These are phyloP conservation scores for Rhodosporidiobolus odoratus DNA, from an alignment of 768 basidiomycete species.

Conservation along the genomic window DNA sequence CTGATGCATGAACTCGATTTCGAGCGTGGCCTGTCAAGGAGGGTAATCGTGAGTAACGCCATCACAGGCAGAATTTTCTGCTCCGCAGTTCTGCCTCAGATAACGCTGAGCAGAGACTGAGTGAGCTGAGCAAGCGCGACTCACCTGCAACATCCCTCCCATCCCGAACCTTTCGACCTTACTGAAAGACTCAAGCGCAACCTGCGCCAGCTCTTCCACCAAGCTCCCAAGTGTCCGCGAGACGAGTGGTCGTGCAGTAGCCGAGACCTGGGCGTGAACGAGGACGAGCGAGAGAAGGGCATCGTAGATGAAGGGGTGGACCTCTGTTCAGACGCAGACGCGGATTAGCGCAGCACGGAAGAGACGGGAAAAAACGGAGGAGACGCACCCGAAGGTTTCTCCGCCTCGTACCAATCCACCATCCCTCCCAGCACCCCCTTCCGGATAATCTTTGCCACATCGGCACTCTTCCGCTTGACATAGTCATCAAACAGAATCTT, in stretches of 20 bases:
- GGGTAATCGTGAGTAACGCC: background rate
- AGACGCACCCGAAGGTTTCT: constrained; percentile 75
- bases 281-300: constrained; percentile 80
- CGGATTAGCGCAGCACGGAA: background rate
- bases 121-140: constrained; percentile 42
- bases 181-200: constrained; percentile 77
- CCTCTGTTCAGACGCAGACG: constrained; percentile 57
- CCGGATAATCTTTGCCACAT: constrained; percentile 62
- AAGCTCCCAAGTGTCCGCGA: constrained; percentile 74
- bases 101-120: background rate
- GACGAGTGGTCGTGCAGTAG: constrained; percentile 69
- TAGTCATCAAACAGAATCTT: constrained; percentile 83
- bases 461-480: constrained; percentile 70
- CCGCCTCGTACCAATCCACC: constrained; percentile 92
- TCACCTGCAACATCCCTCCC: constrained; percentile 94
- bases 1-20: constrained; percentile 99
- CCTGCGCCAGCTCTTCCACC: constrained; percentile 73
- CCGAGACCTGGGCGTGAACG: constrained; percentile 83
- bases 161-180: constrained; percentile 89
- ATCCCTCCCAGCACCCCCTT: constrained; percentile 69
- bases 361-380: background rate
- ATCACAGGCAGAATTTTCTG: background rate
- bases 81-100: background rate
- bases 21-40: constrained; percentile 74
- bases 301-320: constrained; percentile 89